Conservation (phyloP, 176 grass and related monocot genomes). For the Avena atlantica region DNA sequence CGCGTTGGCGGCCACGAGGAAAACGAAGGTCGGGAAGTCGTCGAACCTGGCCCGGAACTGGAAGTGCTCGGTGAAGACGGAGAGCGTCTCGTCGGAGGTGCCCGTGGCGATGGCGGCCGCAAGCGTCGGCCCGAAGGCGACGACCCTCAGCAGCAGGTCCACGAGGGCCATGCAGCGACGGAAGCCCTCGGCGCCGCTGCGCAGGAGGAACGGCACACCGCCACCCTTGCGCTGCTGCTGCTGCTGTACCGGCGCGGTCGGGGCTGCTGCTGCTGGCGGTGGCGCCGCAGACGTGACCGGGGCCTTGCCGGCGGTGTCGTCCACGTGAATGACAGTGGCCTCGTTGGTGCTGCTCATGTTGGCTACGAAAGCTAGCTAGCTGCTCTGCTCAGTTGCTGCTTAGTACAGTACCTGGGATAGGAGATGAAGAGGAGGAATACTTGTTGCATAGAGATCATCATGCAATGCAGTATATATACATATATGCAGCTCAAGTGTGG, state of each 20-base stretch:
- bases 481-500: not conserved
- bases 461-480: not conserved
- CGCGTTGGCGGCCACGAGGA: conserved; percentile 68
- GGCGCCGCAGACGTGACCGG: not conserved
- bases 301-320: conserved; percentile 49
- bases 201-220: conserved; percentile 39
- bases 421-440: conserved; percentile 2
- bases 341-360: conserved; percentile 48
- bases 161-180: conserved; percentile 58
- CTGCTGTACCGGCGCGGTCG: not conserved
- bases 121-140: conserved; percentile 63
- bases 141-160: conserved; percentile 75
- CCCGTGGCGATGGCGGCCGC: conserved; percentile 75
- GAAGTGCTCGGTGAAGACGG: conserved; percentile 83
- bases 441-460: not conserved
- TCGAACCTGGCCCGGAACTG: conserved; percentile 81
- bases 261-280: not conserved
- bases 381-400: not conserved
- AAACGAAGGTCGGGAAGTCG: conserved; percentile 78
- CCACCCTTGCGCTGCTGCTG: not conserved
- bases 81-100: conserved; percentile 67
- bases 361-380: not conserved
- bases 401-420: not conserved
- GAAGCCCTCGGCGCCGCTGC: conserved; percentile 41
- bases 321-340: conserved; percentile 58